Conservation (phyloP, 371 early-diverging fungal genomes). For the Zychaea mexicana region DNA sequence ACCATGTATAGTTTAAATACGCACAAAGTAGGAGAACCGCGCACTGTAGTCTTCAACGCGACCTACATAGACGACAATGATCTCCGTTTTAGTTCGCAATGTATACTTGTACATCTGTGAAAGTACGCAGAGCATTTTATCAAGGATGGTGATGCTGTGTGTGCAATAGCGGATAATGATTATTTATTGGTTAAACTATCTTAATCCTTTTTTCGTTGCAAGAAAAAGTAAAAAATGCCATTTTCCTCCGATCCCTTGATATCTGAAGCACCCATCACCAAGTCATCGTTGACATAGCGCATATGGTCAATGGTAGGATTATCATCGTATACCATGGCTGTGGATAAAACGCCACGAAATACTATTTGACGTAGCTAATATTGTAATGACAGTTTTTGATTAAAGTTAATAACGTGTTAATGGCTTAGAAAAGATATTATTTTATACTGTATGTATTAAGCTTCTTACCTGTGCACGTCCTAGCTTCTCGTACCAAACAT, state of each 20-base stretch:
- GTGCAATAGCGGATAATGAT: too few relatives aligned
- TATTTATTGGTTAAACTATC: too few relatives aligned
- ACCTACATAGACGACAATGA: too few relatives aligned
- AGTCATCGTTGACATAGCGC: conserved; percentile 3
- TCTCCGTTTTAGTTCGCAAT: too few relatives aligned
- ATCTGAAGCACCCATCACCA: conserved; percentile 11
- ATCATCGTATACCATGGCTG: conserved; percentile 12
- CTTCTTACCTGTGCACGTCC: conserved; percentile 13
- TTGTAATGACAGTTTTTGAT: neutral
- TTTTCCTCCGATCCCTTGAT: neutral
- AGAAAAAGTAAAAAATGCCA: conserved; percentile 14
- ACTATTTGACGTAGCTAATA: conserved; percentile 10
- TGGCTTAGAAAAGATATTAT: neutral
- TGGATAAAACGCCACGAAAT: conserved; percentile 11
- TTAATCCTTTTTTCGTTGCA: neutral
- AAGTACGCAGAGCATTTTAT: too few relatives aligned
- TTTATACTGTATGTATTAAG: too few relatives aligned
- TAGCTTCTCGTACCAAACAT: neutral
- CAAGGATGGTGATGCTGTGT: too few relatives aligned
- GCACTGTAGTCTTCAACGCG: too few relatives aligned
- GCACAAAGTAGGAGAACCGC: too few relatives aligned
- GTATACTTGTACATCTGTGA: too few relatives aligned
- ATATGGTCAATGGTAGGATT: conserved; percentile 9
- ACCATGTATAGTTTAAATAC: too few relatives aligned
- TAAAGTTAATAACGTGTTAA: neutral